Base-by-base conservation (phyloP, 106 monocot species). In the Dioscorea alata region DNA sequence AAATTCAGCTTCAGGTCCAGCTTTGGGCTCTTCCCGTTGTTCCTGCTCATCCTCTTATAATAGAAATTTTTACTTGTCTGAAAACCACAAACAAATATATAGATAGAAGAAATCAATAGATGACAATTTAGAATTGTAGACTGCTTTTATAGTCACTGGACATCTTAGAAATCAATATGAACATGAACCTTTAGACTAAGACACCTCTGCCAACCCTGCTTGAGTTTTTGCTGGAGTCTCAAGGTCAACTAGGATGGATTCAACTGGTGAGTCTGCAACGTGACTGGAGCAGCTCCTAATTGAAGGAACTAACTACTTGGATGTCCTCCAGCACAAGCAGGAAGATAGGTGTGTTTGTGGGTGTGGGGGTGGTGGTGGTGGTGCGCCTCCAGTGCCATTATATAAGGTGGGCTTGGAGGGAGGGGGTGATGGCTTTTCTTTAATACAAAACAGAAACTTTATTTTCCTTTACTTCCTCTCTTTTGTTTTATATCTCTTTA, bases 1-100 rank as follows among this genome's bases (percentile, higher is more conserved):
- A 88, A 65, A 75, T 88, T 86, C 79, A 88, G 77, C 75, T 79
- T 82, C 73, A 90, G 82, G 66, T 90, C 81, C 63, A 80, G 8
- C 78, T 71, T 87, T 0, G 84, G 57, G 73, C 71, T 68, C 82
- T 80, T 90, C 65, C 82, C 80, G 75, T 80, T 85, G 83, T 79
- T 85, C 17, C 85, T 67, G 76, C 94, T 94, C 94, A 90, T 92
- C 67, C 32, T 68, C 50, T 49, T 57, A 33, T 33, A 8, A 33
- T 33, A 8, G 33, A 13, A 19, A 18, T 8, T 19, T 19, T 54
- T 2, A 18, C 54, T 13, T 8, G 54, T 54, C 54, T 54, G 54
- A 54, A 54, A 54, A 42, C 5, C 42, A 42, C 42, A 42, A 42
- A 10, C 42, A 5, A 42, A 4, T 13, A 19, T 54, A 54, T 54